Percentiles rank a stretch among this genome's conserved stretches.
phyloP scores from a whole-genome alignment of 495 filamentous ascomycete genomes.

The Penicillium pancosmium region DNA sequence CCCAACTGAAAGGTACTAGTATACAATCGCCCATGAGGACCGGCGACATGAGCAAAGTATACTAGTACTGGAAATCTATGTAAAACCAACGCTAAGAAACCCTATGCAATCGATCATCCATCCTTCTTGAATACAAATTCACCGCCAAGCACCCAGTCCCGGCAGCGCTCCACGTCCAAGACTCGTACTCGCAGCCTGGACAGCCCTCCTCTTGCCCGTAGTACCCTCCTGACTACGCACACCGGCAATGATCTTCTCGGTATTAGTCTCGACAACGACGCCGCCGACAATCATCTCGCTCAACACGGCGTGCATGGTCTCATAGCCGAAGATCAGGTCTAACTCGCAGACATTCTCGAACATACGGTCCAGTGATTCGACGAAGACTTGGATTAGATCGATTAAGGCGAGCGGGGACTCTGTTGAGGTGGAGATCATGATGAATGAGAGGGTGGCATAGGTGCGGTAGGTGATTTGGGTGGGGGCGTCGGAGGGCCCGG shows the following conservation, averaged over 20 bases:
- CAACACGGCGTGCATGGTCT: slow-evolving; percentile 89
- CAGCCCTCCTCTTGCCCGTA: slow-evolving; percentile 66
- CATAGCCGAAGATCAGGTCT: slow-evolving; percentile 98
- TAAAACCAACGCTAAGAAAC: slow-evolving; percentile 10
- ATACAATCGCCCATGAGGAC: no score
- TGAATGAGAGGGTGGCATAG: slow-evolving; percentile 98
- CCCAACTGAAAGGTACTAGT: no score
- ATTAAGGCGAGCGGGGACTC: slow-evolving; percentile 95
- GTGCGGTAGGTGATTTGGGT: slow-evolving; percentile 97
- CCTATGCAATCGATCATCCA: slow-evolving; percentile 1
- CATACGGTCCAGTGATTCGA: slow-evolving; percentile 89
- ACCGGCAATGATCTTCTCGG: slow-evolving; percentile 83
- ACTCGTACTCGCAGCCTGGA: slow-evolving; percentile 47
- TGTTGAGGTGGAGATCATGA: slow-evolving; percentile 95
- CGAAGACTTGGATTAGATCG: slow-evolving; percentile 96
- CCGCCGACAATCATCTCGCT: slow-evolving; percentile 96
- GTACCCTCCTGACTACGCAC: slow-evolving; percentile 81
- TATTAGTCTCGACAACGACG: slow-evolving; percentile 90
- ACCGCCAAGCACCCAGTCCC: slow-evolving; percentile 48
- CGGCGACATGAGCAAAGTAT: not conserved
- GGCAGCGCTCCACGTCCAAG: slow-evolving; percentile 42
- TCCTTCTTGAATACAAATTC: slow-evolving; percentile 13
- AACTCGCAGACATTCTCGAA: slow-evolving; percentile 99
- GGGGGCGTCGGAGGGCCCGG: slow-evolving; percentile 79
- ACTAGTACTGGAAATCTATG: slow-evolving; percentile 3